Percentiles rank a stretch among this genome's conserved stretches.
Conservation (phyloP, 768 basidiomycete genomes). For the Boletus pseudo-olivaceus region DNA sequence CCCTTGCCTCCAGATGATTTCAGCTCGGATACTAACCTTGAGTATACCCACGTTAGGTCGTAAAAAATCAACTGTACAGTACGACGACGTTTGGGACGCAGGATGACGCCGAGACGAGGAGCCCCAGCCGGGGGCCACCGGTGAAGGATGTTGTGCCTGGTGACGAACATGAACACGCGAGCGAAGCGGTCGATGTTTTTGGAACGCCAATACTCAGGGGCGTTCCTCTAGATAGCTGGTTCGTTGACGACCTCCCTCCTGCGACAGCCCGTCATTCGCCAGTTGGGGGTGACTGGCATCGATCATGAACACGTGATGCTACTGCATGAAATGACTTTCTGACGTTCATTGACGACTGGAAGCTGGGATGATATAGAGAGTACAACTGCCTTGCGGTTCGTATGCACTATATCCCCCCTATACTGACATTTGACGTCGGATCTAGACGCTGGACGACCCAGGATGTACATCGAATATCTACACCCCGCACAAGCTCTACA, state of each 20-base stretch:
- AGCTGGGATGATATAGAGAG: background rate
- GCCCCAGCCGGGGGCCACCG: slow-evolving; percentile 1
- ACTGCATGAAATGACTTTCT: background rate
- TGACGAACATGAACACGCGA: slow-evolving; percentile 4
- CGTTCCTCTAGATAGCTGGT: slow-evolving; percentile 9
- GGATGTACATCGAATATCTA: background rate
- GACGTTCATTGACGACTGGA: slow-evolving; percentile 6
- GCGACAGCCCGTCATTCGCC: background rate
- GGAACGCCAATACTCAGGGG: background rate
- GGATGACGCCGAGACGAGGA: slow-evolving; percentile 18
- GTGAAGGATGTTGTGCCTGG: background rate
- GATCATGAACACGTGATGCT: background rate
- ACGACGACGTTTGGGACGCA: slow-evolving; percentile 33
- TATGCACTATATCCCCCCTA: background rate
- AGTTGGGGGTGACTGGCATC: background rate
- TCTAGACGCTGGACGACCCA: slow-evolving; percentile 7
- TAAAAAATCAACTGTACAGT: slow-evolving; percentile 30
- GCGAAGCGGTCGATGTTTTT: slow-evolving; percentile 8
- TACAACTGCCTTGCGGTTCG: slow-evolving; percentile 11
- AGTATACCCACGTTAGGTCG: slow-evolving; percentile 13
- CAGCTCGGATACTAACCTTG: background rate
- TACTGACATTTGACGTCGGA: background rate
- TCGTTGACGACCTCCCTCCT: background rate
- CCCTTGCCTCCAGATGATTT: background rate
- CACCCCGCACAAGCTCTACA: background rate